Percentiles rank a stretch among this genome's conserved stretches.
Evolutionary conservation across 2,329 filamentous ascomycete genomes (phyloP).

Genomic region (Didymella pinodella): DNA sequence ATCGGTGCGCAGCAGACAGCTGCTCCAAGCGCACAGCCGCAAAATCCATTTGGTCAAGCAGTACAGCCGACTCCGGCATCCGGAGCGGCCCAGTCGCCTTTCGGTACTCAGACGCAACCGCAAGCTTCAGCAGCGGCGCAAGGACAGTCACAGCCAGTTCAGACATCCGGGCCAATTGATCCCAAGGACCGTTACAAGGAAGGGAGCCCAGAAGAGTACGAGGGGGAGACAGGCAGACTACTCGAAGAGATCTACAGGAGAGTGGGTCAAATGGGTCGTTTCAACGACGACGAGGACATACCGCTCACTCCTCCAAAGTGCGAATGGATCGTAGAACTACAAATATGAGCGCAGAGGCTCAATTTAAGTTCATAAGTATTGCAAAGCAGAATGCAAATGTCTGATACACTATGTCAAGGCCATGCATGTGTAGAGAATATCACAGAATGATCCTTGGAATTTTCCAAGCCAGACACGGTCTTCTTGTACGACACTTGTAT

Average conservation of each 20-base stretch:
- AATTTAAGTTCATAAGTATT: background rate
- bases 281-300: conserved; percentile 73
- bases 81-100: conserved; percentile 27
- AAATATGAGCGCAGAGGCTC: background rate
- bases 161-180: conserved; percentile 31
- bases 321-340: conserved; percentile 66
- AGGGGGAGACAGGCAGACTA: conserved; percentile 61
- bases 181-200: conserved; percentile 65
- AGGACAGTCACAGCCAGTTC: conserved; percentile 52
- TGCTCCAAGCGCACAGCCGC: conserved; percentile 18
- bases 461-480: background rate
- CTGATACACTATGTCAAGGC: background rate
- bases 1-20: conserved; percentile 30
- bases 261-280: conserved; percentile 71
- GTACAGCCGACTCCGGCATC: conserved; percentile 14
- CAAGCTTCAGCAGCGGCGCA: conserved; percentile 20
- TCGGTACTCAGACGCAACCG: conserved; percentile 22
- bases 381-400: background rate
- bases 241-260: conserved; percentile 69
- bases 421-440: background rate
- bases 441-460: background rate
- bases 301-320: conserved; percentile 79
- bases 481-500: conserved; percentile 4
- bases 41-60: conserved; percentile 35
- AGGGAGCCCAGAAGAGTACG: conserved; percentile 64